These are phyloP conservation scores for Monilinia vaccinii-corymbosi DNA, from an alignment of 2,329 filamentous ascomycete species.

Conservation along the genomic window DNA sequence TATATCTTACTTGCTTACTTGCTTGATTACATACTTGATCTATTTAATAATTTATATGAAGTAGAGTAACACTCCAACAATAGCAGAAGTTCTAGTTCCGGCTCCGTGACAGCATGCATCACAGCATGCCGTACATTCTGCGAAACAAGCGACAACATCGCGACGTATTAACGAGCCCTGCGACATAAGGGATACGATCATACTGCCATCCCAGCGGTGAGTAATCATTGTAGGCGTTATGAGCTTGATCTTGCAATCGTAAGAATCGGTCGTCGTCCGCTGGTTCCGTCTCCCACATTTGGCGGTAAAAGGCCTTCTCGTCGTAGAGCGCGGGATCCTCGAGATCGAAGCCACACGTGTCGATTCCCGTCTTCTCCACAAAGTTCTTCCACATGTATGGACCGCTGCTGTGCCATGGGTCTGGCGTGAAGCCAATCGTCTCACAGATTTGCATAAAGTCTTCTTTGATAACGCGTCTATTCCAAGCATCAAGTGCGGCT, in stretches of 20 bases:
- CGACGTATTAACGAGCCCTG: no score
- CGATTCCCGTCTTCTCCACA: background rate
- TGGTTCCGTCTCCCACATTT: background rate
- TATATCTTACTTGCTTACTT: no score
- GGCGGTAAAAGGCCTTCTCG: background rate
- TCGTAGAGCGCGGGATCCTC: background rate
- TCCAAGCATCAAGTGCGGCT: background rate
- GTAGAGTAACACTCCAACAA: no score
- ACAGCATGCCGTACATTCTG: no score
- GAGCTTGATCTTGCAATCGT: accelerated
- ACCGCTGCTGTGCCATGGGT: background rate
- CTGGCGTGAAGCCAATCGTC: background rate
- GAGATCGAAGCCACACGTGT: background rate
- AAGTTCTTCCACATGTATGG: constrained; percentile 3
- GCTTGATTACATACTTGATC: no score
- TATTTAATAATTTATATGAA: no score
- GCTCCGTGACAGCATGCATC: no score
- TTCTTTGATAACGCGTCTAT: background rate
- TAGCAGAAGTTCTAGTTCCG: no score
- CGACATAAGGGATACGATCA: background rate
- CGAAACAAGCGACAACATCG: no score
- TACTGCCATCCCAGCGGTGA: background rate
- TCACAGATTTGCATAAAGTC: background rate
- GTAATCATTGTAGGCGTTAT: background rate
- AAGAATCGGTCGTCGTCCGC: background rate